A percentile compares a stretch with the other conserved stretches of the same genome.
Conservation (phyloP, 2,329 filamentous ascomycete genomes). For the Mariannaea elegans region DNA sequence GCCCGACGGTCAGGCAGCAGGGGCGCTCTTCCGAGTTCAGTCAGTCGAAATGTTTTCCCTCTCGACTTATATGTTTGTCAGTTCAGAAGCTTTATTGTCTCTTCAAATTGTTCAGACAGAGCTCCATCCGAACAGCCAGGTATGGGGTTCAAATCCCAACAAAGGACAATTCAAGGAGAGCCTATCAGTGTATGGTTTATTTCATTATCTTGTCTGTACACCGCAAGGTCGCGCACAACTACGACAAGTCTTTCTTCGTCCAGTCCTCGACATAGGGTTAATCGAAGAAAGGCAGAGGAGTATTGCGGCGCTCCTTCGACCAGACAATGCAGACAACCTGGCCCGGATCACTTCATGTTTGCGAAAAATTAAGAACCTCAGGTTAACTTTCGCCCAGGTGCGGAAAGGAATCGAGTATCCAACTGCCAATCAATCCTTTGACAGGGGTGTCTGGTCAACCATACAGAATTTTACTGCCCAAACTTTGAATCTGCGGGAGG, state of each 20-base stretch:
- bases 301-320: constrained; percentile 71
- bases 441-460: constrained; percentile 76
- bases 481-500: constrained; percentile 73
- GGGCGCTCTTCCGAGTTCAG: constrained; percentile 63
- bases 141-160: constrained; percentile 62
- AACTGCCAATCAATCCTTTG: constrained; percentile 60
- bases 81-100: constrained; percentile 79
- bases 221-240: constrained; percentile 79
- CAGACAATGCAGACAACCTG: constrained; percentile 70
- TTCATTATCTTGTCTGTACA: constrained; percentile 77
- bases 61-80: constrained; percentile 75
- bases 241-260: constrained; percentile 83
- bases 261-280: constrained; percentile 71
- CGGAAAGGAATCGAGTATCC: constrained; percentile 77
- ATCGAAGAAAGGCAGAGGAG: constrained; percentile 78
- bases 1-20: constrained; percentile 64
- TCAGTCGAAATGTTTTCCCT: constrained; percentile 81
- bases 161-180: constrained; percentile 77
- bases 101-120: constrained; percentile 88
- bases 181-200: constrained; percentile 84
- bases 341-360: constrained; percentile 68
- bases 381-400: constrained; percentile 72
- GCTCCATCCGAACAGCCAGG: constrained; percentile 82
- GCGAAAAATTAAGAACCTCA: constrained; percentile 79
- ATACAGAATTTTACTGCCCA: constrained; percentile 76